Conservation (phyloP, 177 flowering plant species). For the Tripterygium wilfordii region DNA sequence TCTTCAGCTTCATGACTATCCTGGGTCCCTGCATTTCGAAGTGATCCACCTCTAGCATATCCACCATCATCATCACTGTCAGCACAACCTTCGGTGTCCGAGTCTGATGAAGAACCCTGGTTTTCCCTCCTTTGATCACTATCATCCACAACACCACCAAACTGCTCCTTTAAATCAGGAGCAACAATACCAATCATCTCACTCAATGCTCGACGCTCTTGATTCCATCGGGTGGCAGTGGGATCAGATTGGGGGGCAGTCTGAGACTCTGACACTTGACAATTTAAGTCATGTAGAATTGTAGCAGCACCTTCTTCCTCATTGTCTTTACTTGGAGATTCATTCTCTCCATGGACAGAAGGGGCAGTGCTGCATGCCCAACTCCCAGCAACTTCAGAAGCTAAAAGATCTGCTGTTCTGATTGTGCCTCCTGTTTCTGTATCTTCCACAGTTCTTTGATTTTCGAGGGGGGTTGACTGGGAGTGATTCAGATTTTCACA, state of each 20-base stretch:
- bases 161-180: constrained; percentile 58
- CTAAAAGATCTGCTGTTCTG: constrained; percentile 71
- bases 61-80: constrained; percentile 26
- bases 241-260: constrained; percentile 26
- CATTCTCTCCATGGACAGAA: constrained; percentile 77
- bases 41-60: constrained; percentile 17
- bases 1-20: constrained; percentile 26
- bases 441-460: constrained; percentile 40
- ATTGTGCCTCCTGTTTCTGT: constrained; percentile 57
- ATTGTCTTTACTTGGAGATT: constrained; percentile 44
- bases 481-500: constrained; percentile 21
- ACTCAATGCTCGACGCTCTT: constrained; percentile 51
- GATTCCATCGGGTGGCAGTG: constrained; percentile 21
- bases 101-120: constrained; percentile 31
- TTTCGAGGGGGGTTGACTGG: constrained; percentile 22
- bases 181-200: constrained; percentile 84
- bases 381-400: constrained; percentile 93
- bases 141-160: constrained; percentile 19
- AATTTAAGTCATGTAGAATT: constrained; percentile 27
- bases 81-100: constrained; percentile 49
- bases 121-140: constrained; percentile 16
- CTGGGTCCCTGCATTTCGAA: constrained; percentile 46
- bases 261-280: constrained; percentile 66
- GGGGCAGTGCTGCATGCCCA: constrained; percentile 91
- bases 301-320: constrained; percentile 22